Percentiles rank a stretch among this genome's conserved stretches.
Conservation (phyloP, 192 early-diverging fungal species). For the Gryganskiella cystojenkinii region DNA sequence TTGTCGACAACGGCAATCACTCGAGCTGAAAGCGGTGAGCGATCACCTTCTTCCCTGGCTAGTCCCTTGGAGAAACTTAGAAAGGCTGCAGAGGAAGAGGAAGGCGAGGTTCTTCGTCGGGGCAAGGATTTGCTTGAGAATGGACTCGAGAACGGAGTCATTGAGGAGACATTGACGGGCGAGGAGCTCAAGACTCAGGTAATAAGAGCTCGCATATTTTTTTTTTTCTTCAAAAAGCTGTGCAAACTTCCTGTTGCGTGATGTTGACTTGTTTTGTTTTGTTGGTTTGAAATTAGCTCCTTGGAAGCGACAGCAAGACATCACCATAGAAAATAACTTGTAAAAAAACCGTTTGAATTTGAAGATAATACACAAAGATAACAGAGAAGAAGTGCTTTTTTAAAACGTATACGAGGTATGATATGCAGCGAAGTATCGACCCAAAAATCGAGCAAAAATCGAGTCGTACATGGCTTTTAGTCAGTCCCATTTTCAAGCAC, state of each 20-base stretch:
- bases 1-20: background rate
- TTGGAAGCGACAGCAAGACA: conserved; percentile 6
- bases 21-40: conserved; percentile 7
- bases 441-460: too few species aligned
- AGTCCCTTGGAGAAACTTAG: conserved; percentile 44
- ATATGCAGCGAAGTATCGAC: too few species aligned
- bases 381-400: background rate
- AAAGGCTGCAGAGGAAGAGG: conserved; percentile 44
- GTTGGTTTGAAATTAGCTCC: conserved; percentile 1
- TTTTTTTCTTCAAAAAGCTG: background rate
- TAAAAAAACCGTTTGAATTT: too few species aligned
- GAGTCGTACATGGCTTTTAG: too few species aligned
- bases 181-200: conserved; percentile 36
- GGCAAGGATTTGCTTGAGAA: conserved; percentile 46
- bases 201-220: background rate
- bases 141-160: conserved; percentile 9
- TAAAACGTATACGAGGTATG: background rate
- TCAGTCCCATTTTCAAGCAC: too few species aligned
- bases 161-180: conserved; percentile 16
- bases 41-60: conserved; percentile 26
- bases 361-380: conserved; percentile 2
- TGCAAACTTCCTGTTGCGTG: background rate
- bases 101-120: conserved; percentile 45
- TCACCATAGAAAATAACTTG: too few species aligned
- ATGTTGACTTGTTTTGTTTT: background rate